These are phyloP conservation scores for Spergularia bocconei DNA, from an alignment of 148 eudicot species.

Conservation along the genomic window DNA sequence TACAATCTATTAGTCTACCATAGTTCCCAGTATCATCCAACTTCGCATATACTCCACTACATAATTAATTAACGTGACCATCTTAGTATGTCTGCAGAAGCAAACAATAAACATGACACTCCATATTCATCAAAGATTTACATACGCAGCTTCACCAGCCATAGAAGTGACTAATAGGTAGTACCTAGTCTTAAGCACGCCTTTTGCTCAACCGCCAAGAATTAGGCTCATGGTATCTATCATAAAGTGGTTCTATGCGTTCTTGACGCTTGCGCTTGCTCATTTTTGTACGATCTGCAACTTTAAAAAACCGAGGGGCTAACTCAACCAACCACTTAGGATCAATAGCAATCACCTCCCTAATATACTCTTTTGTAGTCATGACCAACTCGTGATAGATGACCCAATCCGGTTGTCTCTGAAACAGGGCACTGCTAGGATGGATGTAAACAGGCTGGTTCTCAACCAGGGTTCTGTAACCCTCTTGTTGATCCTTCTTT, in stretches of 20 bases:
- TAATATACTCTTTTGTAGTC: conserved; percentile 96
- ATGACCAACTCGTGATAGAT: conserved; percentile 93
- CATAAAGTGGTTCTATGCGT: conserved; percentile 91
- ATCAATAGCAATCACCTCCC: conserved; percentile 78
- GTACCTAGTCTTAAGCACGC: conserved; percentile 43
- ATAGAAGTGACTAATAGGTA: no score
- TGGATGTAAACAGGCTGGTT: conserved; percentile 93
- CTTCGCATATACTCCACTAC: no score
- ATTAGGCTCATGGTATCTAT: conserved; percentile 91
- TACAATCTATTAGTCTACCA: no score
- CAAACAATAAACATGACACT: no score
- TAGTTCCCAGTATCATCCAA: no score
- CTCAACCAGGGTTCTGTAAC: conserved; percentile 82
- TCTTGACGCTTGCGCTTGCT: conserved; percentile 97
- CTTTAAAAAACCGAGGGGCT: conserved; percentile 91
- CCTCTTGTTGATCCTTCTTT: conserved; percentile 91
- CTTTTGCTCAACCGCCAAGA: conserved; percentile 96
- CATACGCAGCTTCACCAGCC: no score
- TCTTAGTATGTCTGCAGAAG: no score
- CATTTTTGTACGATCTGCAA: conserved; percentile 82
- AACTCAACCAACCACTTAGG: conserved; percentile 90
- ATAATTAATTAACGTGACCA: no score
- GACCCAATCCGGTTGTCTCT: conserved; percentile 96
- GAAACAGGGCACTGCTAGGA: conserved; percentile 92
- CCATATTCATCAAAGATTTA: no score